Evolutionary conservation across 352 stramenopile genomes (phyloP).

Genomic region (Peronosclerospora sorghi): DNA sequence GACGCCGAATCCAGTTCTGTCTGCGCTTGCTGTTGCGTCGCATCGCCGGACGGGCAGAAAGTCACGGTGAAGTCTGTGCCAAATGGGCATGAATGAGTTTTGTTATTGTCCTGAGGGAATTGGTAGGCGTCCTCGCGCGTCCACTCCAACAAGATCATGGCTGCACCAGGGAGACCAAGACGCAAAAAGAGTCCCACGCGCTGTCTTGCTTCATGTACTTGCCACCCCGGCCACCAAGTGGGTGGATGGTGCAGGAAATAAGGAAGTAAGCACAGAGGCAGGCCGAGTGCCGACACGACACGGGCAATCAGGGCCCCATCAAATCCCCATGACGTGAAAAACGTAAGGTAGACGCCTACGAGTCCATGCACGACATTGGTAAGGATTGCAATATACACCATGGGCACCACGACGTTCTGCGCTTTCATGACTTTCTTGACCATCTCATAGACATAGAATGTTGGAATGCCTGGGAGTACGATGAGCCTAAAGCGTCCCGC

Average conservation of each 20-base stretch:
- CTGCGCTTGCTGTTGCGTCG: conserved; percentile 7
- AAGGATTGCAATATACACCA: conserved; percentile 68
- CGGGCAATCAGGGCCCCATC: conserved; percentile 67
- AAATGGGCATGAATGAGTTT: conserved; percentile 56
- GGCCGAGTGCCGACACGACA: conserved; percentile 38
- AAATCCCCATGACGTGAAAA: conserved; percentile 63
- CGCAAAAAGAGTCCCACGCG: conserved; percentile 54
- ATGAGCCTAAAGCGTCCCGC: conserved; percentile 63
- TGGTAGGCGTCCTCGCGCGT: conserved; percentile 60
- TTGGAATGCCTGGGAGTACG: conserved; percentile 62
- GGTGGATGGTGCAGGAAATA: conserved; percentile 46
- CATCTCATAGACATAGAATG: conserved; percentile 78
- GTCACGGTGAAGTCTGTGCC: conserved; percentile 55
- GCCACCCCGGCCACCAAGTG: conserved; percentile 61
- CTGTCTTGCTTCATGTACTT: conserved; percentile 30
- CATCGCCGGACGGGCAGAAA: conserved; percentile 41
- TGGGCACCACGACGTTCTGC: conserved; percentile 21
- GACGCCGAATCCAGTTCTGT: background rate
- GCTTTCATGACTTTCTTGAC: conserved; percentile 10
- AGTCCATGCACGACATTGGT: conserved; percentile 63
- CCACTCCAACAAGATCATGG: conserved; percentile 71
- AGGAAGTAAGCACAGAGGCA: conserved; percentile 42
- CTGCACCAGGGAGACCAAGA: conserved; percentile 53
- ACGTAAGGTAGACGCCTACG: conserved; percentile 60
- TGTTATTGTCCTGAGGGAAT: conserved; percentile 56